phyloP scores from a whole-genome alignment of 345 rosid genomes.

The Melastoma malabathricum region DNA sequence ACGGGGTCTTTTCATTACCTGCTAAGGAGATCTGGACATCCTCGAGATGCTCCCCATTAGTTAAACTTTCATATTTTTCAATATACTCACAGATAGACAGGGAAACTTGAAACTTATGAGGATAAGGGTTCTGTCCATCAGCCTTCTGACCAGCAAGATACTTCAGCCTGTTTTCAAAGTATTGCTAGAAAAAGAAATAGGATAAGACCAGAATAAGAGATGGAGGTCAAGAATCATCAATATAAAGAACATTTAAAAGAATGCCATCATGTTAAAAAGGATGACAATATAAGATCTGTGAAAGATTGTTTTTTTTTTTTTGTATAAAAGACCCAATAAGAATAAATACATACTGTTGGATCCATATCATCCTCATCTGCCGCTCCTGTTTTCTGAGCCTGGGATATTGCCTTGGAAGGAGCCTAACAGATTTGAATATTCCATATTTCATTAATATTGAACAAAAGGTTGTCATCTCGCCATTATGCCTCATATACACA shows the following conservation, averaged over 20 bases:
- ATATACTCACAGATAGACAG: conserved; percentile 52
- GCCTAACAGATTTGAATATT: conserved; percentile 18
- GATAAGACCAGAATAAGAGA: neutral
- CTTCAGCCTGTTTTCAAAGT: conserved; percentile 62
- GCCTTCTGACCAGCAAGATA: conserved; percentile 53
- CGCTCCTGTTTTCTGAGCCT: conserved; percentile 26
- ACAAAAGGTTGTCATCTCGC: neutral
- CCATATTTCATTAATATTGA: neutral
- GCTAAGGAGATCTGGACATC: conserved; percentile 46
- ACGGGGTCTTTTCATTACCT: conserved; percentile 21
- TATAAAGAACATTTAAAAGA: neutral
- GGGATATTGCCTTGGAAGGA: conserved; percentile 23
- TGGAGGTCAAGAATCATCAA: neutral
- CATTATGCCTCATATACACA: neutral
- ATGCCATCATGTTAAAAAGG: neutral
- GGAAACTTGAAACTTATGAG: conserved; percentile 57
- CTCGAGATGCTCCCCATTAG: conserved; percentile 66
- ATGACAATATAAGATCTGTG: too few relatives aligned
- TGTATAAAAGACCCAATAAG: neutral
- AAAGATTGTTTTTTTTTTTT: too few relatives aligned
- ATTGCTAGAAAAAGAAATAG: conserved; percentile 49
- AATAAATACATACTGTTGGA: conserved; percentile 52
- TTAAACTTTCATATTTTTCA: conserved; percentile 40
- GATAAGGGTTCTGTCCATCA: conserved; percentile 67
- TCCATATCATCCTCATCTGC: conserved; percentile 97